phyloP scores from a whole-genome alignment of 2,329 filamentous ascomycete genomes.

The Scortechinia acanthostroma region DNA sequence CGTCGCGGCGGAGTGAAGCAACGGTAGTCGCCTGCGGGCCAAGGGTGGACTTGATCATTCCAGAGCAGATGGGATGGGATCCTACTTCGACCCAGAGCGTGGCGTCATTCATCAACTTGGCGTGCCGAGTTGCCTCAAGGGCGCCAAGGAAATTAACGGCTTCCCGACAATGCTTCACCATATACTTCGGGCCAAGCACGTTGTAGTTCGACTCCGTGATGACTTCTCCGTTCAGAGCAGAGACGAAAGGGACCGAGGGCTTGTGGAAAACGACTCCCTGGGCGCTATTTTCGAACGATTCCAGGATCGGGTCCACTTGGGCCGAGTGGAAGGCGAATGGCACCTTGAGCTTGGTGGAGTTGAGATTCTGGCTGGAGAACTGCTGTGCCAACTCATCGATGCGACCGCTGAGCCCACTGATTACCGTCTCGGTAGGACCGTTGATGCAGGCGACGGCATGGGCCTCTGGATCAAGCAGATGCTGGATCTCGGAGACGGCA shows the following conservation, averaged over 20 bases:
- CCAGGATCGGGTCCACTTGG: constrained; percentile 56
- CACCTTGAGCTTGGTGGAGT: constrained; percentile 54
- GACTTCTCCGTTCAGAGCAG: constrained; percentile 55
- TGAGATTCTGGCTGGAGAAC: constrained; percentile 43
- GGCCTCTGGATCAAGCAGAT: constrained; percentile 22
- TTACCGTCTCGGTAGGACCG: constrained; percentile 46
- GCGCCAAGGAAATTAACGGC: constrained; percentile 26
- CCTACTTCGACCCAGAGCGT: constrained; percentile 34
- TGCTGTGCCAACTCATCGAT: constrained; percentile 11
- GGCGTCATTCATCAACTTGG: constrained; percentile 17
- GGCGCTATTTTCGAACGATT: constrained; percentile 47
- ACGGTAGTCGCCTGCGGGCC: constrained; percentile 15
- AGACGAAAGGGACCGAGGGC: constrained; percentile 55
- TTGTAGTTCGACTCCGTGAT: constrained; percentile 18
- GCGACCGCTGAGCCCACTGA: constrained; percentile 25
- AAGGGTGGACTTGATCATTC: constrained; percentile 28
- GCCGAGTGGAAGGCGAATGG: constrained; percentile 63
- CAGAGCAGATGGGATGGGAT: constrained; percentile 33
- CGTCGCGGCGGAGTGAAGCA: constrained; percentile 27
- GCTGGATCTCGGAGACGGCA: constrained; percentile 29
- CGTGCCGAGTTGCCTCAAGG: constrained; percentile 23
- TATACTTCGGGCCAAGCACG: background rate
- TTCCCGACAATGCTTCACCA: background rate
- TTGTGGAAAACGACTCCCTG: constrained; percentile 43
- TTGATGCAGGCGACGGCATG: constrained; percentile 48